Conservation (phyloP, 495 filamentous ascomycete genomes). For the Podospora bellae-mahoneyi region DNA sequence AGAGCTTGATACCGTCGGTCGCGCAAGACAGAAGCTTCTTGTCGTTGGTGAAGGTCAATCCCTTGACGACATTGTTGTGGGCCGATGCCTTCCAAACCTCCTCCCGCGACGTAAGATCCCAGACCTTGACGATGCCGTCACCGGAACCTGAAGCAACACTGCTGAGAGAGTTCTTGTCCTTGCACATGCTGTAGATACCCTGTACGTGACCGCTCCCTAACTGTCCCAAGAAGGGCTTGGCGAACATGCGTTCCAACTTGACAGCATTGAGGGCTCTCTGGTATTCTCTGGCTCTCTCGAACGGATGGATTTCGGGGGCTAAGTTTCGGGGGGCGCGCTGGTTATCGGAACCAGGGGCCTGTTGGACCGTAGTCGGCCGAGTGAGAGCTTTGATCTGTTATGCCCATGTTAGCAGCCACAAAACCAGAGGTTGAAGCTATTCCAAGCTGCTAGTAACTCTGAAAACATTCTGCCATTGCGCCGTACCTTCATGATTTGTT, state of each 20-base stretch:
- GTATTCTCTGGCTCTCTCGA: constrained; percentile 91
- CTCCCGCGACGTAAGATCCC: constrained; percentile 76
- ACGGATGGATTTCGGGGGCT: constrained; percentile 89
- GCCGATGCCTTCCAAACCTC: constrained; percentile 80
- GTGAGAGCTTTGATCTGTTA: constrained; percentile 85
- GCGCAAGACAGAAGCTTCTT: constrained; percentile 87
- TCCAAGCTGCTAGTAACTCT: neutral
- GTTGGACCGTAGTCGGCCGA: constrained; percentile 69
- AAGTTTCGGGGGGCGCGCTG: constrained; percentile 63
- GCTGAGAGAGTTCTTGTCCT: constrained; percentile 64
- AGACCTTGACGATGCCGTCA: constrained; percentile 89
- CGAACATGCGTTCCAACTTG: constrained; percentile 95
- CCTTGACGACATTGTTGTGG: constrained; percentile 82
- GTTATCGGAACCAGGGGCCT: constrained; percentile 73
- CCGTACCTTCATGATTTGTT: constrained; percentile 30
- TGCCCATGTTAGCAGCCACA: constrained; percentile 10
- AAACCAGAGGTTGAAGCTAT: neutral
- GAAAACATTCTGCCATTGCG: neutral
- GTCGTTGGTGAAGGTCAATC: constrained; percentile 80
- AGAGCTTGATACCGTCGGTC: constrained; percentile 82
- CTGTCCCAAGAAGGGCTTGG: constrained; percentile 83
- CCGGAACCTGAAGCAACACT: constrained; percentile 75
- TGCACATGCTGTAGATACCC: constrained; percentile 74
- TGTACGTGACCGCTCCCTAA: constrained; percentile 91
- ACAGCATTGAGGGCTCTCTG: constrained; percentile 64